phyloP scores from a whole-genome alignment of 257 asterid species.

The Solanum paucissectum region DNA sequence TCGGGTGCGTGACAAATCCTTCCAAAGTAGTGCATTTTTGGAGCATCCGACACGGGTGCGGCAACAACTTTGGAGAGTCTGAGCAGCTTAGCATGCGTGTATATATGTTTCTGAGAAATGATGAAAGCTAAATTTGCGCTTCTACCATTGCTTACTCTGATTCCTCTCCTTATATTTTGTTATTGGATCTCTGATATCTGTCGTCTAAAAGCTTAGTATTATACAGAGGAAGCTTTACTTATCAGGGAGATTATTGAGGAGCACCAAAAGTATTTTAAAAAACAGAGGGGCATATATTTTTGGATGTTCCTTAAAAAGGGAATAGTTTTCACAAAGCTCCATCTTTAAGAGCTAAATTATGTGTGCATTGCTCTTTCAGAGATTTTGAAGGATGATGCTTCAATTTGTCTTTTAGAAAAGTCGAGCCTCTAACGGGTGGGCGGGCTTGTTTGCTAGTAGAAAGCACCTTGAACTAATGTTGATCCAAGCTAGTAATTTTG shows the following conservation, averaged over 20 bases:
- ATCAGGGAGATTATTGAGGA: background rate
- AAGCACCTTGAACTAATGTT: background rate
- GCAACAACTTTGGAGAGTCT: too few species aligned
- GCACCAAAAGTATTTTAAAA: background rate
- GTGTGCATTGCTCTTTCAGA: background rate
- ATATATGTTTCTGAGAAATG: background rate
- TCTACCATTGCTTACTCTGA: background rate
- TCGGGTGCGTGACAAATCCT: too few species aligned
- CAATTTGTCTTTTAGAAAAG: background rate
- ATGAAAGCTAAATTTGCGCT: background rate
- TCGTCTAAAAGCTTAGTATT: background rate
- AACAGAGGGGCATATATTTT: background rate
- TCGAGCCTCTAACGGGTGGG: background rate
- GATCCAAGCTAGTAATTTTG: background rate
- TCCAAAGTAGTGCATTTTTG: too few species aligned
- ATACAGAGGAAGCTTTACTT: background rate
- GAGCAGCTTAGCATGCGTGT: background rate
- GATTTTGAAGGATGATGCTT: background rate
- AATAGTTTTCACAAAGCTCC: background rate
- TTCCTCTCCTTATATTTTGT: background rate
- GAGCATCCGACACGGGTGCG: too few species aligned
- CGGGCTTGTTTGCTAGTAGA: background rate
- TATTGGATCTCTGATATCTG: background rate
- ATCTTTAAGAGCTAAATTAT: background rate
- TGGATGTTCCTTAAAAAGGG: background rate